Evolutionary conservation across 2,329 filamentous ascomycete species (phyloP).

Genomic region (Colletotrichum brevisporum): DNA sequence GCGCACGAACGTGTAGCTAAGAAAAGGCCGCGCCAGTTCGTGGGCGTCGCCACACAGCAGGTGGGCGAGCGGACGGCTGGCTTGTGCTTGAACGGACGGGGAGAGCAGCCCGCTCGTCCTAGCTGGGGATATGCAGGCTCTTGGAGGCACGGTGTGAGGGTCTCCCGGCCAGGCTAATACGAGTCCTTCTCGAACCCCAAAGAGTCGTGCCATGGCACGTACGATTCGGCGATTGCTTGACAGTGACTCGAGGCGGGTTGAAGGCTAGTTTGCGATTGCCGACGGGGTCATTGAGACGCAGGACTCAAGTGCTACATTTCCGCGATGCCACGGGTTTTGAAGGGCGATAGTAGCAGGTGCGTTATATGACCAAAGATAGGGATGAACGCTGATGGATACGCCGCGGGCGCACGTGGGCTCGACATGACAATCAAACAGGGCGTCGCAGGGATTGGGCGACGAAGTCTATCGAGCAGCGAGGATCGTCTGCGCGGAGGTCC

Average conservation of each 20-base stretch:
- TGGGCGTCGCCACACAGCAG: constrained; percentile 5
- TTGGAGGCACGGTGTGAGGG: not conserved
- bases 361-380: constrained; percentile 18
- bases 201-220: not conserved
- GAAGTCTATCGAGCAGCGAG: constrained; percentile 7
- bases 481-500: constrained; percentile 17
- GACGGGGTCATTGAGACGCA: constrained; percentile 3
- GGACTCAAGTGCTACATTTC: constrained; percentile 18
- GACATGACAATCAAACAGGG: constrained; percentile 7
- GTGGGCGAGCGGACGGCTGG: constrained; percentile 8
- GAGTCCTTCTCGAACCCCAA: not conserved
- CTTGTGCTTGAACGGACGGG: constrained; percentile 22
- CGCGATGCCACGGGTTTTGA: constrained; percentile 20
- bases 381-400: constrained; percentile 18
- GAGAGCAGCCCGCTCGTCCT: constrained; percentile 7
- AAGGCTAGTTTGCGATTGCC: not conserved
- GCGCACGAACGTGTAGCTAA: constrained; percentile 28
- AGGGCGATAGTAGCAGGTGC: constrained; percentile 6
- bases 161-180: constrained; percentile 4
- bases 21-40: constrained; percentile 21
- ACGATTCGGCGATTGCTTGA: not conserved
- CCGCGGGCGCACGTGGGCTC: constrained; percentile 16
- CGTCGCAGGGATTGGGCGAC: constrained; percentile 15
- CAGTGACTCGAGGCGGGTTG: not conserved
- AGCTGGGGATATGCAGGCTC: constrained; percentile 14